Evolutionary conservation across 441 rosid genomes (phyloP).

Genomic region (Pelargonium cotyledonis): DNA sequence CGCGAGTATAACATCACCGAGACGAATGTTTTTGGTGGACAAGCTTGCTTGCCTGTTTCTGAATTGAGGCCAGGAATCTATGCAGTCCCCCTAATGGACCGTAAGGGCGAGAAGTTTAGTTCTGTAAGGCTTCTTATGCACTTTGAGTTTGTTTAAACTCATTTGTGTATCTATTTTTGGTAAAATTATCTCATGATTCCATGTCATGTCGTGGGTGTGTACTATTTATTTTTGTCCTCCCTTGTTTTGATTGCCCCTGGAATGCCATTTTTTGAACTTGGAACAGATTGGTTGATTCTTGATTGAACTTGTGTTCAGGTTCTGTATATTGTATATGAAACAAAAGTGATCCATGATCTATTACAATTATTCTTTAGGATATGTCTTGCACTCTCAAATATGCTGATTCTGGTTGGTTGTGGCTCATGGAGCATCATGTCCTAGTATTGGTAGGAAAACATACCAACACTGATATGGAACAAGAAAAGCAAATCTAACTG

Average conservation of each 20-base stretch:
- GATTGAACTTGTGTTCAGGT: not conserved
- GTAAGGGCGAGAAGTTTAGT: conserved; percentile 37
- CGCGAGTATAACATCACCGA: conserved; percentile 46
- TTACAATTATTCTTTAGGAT: not conserved
- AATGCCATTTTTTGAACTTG: not conserved
- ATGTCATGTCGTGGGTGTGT: no score
- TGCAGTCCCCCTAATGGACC: conserved; percentile 38
- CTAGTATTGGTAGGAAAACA: no score
- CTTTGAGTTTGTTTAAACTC: conserved; percentile 31
- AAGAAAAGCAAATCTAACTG: no score
- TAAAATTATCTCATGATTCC: no score
- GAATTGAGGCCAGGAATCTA: conserved; percentile 40
- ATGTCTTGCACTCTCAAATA: not conserved
- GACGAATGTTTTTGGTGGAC: conserved; percentile 48
- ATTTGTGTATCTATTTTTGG: no score
- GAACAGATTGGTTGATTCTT: not conserved
- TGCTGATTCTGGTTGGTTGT: not conserved
- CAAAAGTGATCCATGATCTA: not conserved
- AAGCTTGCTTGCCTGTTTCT: conserved; percentile 44
- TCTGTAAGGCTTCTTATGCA: conserved; percentile 41
- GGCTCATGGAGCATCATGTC: no score
- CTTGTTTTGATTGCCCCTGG: no score
- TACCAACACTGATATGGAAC: no score
- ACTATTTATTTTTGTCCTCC: no score
- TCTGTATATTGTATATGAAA: not conserved